Base-by-base conservation (phyloP, 1,284 basidiomycete species). In the Cerrena zonata region DNA sequence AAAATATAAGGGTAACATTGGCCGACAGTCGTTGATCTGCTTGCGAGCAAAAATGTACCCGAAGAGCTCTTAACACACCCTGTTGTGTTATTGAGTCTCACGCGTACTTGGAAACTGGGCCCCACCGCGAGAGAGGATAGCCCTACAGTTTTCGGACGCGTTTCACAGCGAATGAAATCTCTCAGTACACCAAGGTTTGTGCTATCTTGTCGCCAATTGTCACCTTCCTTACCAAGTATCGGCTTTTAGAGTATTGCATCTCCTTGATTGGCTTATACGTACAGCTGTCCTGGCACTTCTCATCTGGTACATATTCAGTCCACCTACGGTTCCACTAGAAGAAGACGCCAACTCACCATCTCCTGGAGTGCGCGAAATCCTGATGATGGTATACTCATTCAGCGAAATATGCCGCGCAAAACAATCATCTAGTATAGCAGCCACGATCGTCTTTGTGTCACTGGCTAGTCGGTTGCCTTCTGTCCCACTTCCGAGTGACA, bases 131-230 rank as follows among this genome's bases (percentile, higher is more conserved):
- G 13, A 25, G 21, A 34, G 2, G 39, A 22, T 5, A 51, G 53
- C 21, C 38, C 26, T 4, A 45, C 55, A 12, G 21, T 56, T 19
- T 34, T 43, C 2, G 45, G 52, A 23, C 56, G 57, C 18, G 25
- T 66, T n/a, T 47, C 65, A 18, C 53, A 55, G 44, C 65, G 63
- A 26, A 67, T 72, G 40, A 72, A 76, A 52, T 55, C 61, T 13
- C 48, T 70, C n/a, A 64, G 67, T 48, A 73, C 75, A 22, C 75
- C 76, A 36, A 64, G 75, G 77, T 78, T 51, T 58, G 65, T 59
- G 44, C 21, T 19, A 23, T 24, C 37, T 5, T 25, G 24, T 7
- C 5, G 18, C 21, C 23, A n/a, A 47, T 47, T 15, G n/a, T 45
- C 22, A 34, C 40, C 23, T 41, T 15, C 45, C 27, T 45, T 49